phyloP scores from a whole-genome alignment of 129 eudicot genomes.

The Cynara cardunculus region DNA sequence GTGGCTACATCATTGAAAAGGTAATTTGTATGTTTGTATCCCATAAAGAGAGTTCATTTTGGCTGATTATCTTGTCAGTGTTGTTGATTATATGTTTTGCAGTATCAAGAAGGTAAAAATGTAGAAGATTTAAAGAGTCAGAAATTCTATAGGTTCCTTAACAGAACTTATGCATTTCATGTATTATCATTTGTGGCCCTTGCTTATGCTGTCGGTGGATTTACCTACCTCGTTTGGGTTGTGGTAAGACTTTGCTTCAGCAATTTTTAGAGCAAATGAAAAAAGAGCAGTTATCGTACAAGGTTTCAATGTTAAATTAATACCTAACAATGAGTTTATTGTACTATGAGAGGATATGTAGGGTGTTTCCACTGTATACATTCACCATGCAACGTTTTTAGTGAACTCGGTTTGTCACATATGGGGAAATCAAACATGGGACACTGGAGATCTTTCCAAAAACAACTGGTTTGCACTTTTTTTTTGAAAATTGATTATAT shows the following conservation, averaged over 20 bases:
- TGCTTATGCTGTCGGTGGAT: conserved; percentile 14
- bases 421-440: conserved; percentile 56
- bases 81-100: background rate
- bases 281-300: too few relatives aligned
- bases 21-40: background rate
- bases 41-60: too few relatives aligned
- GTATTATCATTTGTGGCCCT: background rate
- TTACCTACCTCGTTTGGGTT: conserved; percentile 8
- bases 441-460: conserved; percentile 39
- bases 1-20: conserved; percentile 1
- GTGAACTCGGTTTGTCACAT: conserved; percentile 60
- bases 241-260: conserved; percentile 15
- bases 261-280: background rate
- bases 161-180: conserved; percentile 1
- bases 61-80: too few relatives aligned
- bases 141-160: conserved; percentile 12
- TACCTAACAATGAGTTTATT: background rate
- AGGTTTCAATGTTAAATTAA: too few relatives aligned
- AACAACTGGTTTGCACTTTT: background rate
- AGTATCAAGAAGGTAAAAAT: conserved; percentile 18
- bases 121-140: conserved; percentile 23
- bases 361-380: background rate
- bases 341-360: background rate
- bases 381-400: background rate
- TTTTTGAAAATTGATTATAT: background rate